phyloP scores from a whole-genome alignment of 2,329 filamentous ascomycete species.

The Colletotrichum brevisporum region DNA sequence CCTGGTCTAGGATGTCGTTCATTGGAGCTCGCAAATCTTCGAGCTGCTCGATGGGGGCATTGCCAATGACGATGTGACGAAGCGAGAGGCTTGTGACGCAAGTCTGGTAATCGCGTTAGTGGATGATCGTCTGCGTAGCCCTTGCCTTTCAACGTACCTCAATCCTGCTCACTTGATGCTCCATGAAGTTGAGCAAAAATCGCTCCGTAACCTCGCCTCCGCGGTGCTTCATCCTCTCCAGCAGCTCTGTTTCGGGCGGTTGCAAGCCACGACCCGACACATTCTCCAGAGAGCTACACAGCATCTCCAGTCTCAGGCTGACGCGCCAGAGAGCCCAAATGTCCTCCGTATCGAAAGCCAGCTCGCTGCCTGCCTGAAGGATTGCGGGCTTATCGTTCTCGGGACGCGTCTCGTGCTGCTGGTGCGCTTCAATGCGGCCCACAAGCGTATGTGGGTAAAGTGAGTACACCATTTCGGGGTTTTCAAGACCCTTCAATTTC shows the following conservation, averaged over 20 bases:
- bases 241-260: slow-evolving; percentile 84
- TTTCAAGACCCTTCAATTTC: slow-evolving; percentile 96
- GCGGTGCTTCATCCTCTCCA: slow-evolving; percentile 76
- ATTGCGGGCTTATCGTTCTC: slow-evolving; percentile 70
- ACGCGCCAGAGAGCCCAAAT: slow-evolving; percentile 94
- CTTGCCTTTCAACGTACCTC: slow-evolving; percentile 75
- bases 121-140: not conserved
- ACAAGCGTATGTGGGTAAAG: slow-evolving; percentile 93
- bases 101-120: slow-evolving; percentile 68
- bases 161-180: slow-evolving; percentile 95
- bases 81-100: slow-evolving; percentile 85
- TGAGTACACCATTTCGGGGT: slow-evolving; percentile 94
- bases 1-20: slow-evolving; percentile 74
- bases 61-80: slow-evolving; percentile 83
- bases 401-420: slow-evolving; percentile 60
- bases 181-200: slow-evolving; percentile 90
- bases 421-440: slow-evolving; percentile 81
- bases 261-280: slow-evolving; percentile 74
- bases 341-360: slow-evolving; percentile 83
- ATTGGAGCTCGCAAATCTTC: slow-evolving; percentile 85
- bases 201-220: slow-evolving; percentile 91
- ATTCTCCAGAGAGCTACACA: slow-evolving; percentile 90
- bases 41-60: slow-evolving; percentile 72
- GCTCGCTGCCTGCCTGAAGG: slow-evolving; percentile 74
- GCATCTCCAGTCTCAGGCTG: slow-evolving; percentile 89